Conservation (phyloP, 306 rosid species). For the Sindora glabra region DNA sequence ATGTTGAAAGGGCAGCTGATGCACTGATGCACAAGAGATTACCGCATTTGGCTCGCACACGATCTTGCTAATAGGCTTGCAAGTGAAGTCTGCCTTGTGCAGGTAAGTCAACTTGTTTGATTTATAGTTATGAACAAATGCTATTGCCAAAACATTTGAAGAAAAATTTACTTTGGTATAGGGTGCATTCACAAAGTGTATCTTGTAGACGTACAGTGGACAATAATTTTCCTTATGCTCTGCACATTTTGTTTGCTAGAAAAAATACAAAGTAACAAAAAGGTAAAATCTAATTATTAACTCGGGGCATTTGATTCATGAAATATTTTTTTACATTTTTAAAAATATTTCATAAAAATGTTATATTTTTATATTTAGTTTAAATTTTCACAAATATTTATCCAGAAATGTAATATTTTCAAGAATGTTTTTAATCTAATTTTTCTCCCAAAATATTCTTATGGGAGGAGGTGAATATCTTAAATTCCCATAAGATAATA, state of each 20-base stretch:
- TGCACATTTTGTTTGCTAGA: background rate
- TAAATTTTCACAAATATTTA: no score
- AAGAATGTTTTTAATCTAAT: no score
- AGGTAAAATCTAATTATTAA: background rate
- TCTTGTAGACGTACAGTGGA: background rate
- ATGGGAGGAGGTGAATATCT: no score
- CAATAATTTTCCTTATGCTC: background rate
- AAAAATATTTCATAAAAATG: no score
- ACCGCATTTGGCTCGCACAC: constrained; percentile 69
- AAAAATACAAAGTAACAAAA: background rate
- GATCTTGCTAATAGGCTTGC: constrained; percentile 88
- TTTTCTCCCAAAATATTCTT: no score
- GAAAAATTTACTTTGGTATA: background rate
- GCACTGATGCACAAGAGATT: constrained; percentile 92
- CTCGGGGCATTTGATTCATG: no score
- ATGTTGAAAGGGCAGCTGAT: constrained; percentile 93
- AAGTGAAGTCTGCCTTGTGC: constrained; percentile 90
- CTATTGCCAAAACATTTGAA: background rate
- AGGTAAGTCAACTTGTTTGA: constrained; percentile 40
- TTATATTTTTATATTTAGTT: no score
- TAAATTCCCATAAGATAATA: no score
- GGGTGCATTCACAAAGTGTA: no score
- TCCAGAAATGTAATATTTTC: no score
- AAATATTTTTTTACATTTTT: no score
- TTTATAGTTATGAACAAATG: background rate